A percentile compares a stretch with the other conserved stretches of the same genome.
These are phyloP conservation scores for Scheffersomyces lignosus DNA, from an alignment of 805 yeast genomes.

Conservation along the genomic window DNA sequence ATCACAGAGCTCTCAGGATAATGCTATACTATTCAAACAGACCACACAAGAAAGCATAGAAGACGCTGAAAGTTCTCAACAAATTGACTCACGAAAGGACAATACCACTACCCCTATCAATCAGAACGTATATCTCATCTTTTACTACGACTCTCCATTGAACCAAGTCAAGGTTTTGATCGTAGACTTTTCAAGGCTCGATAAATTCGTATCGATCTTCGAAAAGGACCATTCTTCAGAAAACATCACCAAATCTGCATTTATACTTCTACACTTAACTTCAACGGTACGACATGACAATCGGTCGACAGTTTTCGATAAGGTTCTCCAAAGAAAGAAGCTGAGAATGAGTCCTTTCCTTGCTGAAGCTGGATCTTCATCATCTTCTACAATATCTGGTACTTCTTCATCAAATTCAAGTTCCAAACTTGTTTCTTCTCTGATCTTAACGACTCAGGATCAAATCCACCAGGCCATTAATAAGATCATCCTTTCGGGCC, in stretches of 20 bases:
- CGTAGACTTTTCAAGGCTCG: constrained; percentile 18
- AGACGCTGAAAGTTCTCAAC: too few species aligned
- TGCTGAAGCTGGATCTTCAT: neutral
- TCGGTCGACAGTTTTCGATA: constrained; percentile 29
- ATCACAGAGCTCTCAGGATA: too few species aligned
- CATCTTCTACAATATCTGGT: neutral
- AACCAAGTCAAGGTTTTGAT: constrained; percentile 15
- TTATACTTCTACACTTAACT: neutral
- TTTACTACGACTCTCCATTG: constrained; percentile 19
- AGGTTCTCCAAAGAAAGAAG: constrained; percentile 31
- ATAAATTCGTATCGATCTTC: constrained; percentile 5
- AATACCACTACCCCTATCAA: too few species aligned
- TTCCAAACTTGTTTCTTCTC: constrained; percentile 15
- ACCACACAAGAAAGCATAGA: neutral
- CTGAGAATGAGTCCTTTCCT: constrained; percentile 15
- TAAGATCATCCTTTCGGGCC: constrained; percentile 39
- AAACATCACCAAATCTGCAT: constrained; percentile 1
- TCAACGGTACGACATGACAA: constrained; percentile 7
- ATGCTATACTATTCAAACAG: constrained; percentile 20
- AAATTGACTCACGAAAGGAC: too few species aligned
- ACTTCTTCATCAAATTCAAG: constrained; percentile 6
- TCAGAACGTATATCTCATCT: constrained; percentile 19
- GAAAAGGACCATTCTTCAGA: constrained; percentile 4
- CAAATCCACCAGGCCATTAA: constrained; percentile 34
- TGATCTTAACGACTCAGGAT: constrained; percentile 22